phyloP scores from a whole-genome alignment of 352 stramenopile genomes.

The Phytophthora pluvialis region DNA sequence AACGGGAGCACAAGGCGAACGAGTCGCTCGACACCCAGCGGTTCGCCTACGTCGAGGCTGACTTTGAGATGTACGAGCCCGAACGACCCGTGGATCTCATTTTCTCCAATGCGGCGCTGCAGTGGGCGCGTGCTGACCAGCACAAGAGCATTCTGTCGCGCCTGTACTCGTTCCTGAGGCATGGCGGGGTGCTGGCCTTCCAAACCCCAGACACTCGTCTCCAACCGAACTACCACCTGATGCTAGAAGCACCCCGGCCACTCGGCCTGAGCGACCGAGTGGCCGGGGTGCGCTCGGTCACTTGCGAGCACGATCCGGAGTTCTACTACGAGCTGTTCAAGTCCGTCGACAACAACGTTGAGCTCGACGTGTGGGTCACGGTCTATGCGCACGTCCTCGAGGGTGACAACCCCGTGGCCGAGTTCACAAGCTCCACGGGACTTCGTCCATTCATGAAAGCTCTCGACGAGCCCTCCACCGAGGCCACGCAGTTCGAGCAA shows the following conservation, averaged over 20 bases:
- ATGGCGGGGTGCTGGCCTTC: conserved; percentile 70
- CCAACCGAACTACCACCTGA: conserved; percentile 68
- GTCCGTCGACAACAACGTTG: conserved; percentile 9
- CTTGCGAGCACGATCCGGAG: conserved; percentile 59
- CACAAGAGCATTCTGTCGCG: conserved; percentile 54
- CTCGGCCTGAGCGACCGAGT: conserved; percentile 44
- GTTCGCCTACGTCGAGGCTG: conserved; percentile 57
- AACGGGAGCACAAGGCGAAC: conserved; percentile 48
- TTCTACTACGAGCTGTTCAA: conserved; percentile 82
- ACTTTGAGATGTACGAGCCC: conserved; percentile 62
- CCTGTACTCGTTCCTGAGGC: conserved; percentile 69
- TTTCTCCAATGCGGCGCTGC: conserved; percentile 74
- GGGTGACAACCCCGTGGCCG: conserved; percentile 68
- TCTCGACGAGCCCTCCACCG: conserved; percentile 37
- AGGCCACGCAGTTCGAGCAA: conserved; percentile 43
- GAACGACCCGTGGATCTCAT: conserved; percentile 62
- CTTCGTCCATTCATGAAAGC: conserved; percentile 68
- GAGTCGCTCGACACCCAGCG: conserved; percentile 18
- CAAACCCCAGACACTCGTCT: conserved; percentile 74
- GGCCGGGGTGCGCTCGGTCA: conserved; percentile 68
- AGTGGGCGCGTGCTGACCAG: conserved; percentile 65
- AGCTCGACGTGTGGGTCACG: conserved; percentile 73
- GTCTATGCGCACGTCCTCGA: conserved; percentile 68
- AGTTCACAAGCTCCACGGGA: conserved; percentile 69
- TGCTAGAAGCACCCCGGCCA: no score